Base-by-base conservation (phyloP, 108 stramenopile species). In the Nitzschia putrida region DNA sequence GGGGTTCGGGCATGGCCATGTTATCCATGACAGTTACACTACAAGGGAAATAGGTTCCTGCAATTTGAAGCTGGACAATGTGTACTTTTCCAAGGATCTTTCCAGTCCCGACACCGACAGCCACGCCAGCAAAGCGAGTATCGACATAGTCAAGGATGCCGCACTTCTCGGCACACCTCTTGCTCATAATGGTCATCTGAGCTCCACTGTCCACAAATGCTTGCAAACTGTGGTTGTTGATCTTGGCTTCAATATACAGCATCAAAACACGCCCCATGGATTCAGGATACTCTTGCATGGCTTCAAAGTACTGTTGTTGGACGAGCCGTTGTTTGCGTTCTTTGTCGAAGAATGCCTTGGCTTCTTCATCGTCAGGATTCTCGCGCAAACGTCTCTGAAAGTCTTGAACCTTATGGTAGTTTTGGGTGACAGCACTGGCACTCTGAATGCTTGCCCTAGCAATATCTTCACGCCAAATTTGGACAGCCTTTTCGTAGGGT, bases 191-290 rank as follows among this genome's bases (percentile, higher is more conserved):
- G 16, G 96, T 95, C 40, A 14, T 83, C 75, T 99, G 98, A 25
- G 98, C 98, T 8, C 98, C 98, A 45, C 79, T 80, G 76, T 99
- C 98, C 14, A 98, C 96, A 82, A 99, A 99, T 23, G 95, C 91
- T 59, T 96, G 93, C 7, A 97, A 50, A 3, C 80, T 72, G 49
- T 90, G 82, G 9, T 72, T 73, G 66, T 96, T 95, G 39, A 97
- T 95, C 50, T 84, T 81, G 44, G 91, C 86, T 67, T 91, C 82
- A 25, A 99, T 83, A 75, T 99, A 99, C 54, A 99, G 81, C 98
- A 99, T 99, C 9, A 92, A 61, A 1, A 99, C 97, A 0, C 82
- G 66, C 13, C 91, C 95, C 88, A 99, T 94, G 29, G 81, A 70
- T 74, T 99, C 98, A 12, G 98, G 97, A 70, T 92, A 91, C 61